Conservation (phyloP, 1,139 yeast genomes). For the Suhomyces yuchorum region DNA sequence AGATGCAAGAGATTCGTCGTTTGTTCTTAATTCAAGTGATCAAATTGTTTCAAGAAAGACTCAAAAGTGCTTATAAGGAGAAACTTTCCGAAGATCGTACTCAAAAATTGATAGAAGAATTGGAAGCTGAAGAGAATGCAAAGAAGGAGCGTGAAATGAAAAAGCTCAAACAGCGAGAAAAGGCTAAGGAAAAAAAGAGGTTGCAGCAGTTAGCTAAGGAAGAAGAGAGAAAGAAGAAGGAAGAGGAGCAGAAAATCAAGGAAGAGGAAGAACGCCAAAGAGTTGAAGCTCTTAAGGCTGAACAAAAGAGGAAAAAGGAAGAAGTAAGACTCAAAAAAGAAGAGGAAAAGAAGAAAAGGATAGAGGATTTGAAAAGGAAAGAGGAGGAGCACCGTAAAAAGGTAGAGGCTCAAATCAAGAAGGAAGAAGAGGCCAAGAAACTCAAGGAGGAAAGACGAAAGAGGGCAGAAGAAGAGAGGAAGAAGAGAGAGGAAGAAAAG, state of each 20-base stretch:
- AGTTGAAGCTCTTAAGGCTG: constrained; percentile 45
- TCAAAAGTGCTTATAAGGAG: constrained; percentile 72
- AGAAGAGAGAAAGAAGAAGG: constrained; percentile 64
- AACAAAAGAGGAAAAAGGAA: constrained; percentile 49
- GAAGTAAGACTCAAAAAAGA: constrained; percentile 53
- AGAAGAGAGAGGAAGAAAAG: constrained; percentile 48
- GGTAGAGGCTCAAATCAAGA: constrained; percentile 52
- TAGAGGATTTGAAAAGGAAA: constrained; percentile 44
- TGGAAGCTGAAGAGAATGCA: constrained; percentile 74
- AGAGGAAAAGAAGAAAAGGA: constrained; percentile 52
- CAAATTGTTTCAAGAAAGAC: constrained; percentile 68
- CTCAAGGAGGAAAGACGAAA: constrained; percentile 48
- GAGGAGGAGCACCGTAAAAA: constrained; percentile 49
- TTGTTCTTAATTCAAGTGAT: constrained; percentile 77
- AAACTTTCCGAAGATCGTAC: constrained; percentile 75
- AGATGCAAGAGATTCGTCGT: constrained; percentile 75
- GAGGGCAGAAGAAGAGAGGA: constrained; percentile 45
- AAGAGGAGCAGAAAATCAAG: constrained; percentile 50
- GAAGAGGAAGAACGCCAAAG: constrained; percentile 38
- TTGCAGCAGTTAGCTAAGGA: constrained; percentile 72
- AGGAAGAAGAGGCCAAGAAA: constrained; percentile 47
- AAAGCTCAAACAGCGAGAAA: constrained; percentile 71
- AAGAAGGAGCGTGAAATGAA: constrained; percentile 72
- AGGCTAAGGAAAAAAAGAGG: constrained; percentile 76
- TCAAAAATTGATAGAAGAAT: constrained; percentile 69